Conservation (phyloP, 83 land plant genomes). For the Thuja plicata region DNA sequence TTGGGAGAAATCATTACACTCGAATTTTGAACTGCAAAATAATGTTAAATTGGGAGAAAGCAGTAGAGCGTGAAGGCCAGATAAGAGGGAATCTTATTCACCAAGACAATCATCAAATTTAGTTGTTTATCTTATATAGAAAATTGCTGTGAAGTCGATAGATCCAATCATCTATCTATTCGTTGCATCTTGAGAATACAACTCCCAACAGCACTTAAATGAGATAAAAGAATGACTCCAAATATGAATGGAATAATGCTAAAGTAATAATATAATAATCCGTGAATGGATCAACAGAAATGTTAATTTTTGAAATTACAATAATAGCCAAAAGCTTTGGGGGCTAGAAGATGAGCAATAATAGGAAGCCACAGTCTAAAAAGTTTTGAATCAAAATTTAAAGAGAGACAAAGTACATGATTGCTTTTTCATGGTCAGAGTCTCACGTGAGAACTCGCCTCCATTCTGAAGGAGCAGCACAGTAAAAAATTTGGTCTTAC, state of each 20-base stretch:
- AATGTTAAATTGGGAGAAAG: background rate
- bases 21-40: background rate
- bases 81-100: background rate
- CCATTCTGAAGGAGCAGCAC: background rate
- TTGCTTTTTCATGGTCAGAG: background rate
- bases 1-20: background rate
- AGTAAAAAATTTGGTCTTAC: background rate
- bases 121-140: background rate
- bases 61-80: background rate
- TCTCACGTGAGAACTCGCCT: background rate
- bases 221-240: background rate
- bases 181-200: background rate
- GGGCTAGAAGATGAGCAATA: background rate
- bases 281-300: background rate
- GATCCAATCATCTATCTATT: background rate
- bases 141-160: background rate
- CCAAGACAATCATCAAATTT: background rate
- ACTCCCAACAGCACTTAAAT: background rate
- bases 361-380: background rate
- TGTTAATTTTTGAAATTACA: background rate
- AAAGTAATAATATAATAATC: background rate
- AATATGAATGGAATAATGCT: background rate
- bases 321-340: background rate
- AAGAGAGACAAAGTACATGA: background rate
- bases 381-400: background rate